Conservation (phyloP, 306 rosid species). For the Quercus berberidifolia region DNA sequence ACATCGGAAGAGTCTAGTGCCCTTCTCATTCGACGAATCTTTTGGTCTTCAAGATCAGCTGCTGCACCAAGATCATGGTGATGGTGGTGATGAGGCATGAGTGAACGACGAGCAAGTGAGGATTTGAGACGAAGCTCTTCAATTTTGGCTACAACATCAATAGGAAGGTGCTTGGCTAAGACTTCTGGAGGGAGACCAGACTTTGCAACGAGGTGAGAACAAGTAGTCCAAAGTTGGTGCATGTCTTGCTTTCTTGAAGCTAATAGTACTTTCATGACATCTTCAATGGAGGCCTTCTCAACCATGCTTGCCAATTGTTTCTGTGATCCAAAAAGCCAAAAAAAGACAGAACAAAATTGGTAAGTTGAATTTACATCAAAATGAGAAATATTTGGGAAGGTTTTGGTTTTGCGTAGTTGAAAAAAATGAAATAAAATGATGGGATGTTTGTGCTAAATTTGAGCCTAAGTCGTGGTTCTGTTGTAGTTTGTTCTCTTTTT, state of each 20-base stretch:
- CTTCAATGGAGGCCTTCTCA: slow-evolving; percentile 93
- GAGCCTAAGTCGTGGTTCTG: slow-evolving; percentile 4
- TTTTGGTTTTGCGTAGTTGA: not conserved
- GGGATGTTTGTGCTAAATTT: slow-evolving; percentile 26
- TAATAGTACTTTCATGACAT: slow-evolving; percentile 88
- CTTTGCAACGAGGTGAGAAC: slow-evolving; percentile 89
- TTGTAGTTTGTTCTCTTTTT: slow-evolving; percentile 28
- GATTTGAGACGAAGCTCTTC: slow-evolving; percentile 94
- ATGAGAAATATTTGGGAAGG: not conserved
- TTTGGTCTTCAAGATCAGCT: slow-evolving; percentile 87
- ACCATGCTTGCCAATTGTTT: slow-evolving; percentile 98
- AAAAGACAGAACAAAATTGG: not conserved
- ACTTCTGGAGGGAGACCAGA: slow-evolving; percentile 92
- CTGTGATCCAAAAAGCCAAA: slow-evolving; percentile 29
- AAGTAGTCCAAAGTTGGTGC: slow-evolving; percentile 95
- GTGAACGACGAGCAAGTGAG: slow-evolving; percentile 65
- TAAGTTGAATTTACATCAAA: not conserved
- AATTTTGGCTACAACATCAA: slow-evolving; percentile 78
- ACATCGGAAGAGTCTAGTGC: slow-evolving; percentile 95
- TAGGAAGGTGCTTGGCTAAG: slow-evolving; percentile 84
- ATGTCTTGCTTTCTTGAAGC: slow-evolving; percentile 97
- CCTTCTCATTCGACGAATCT: slow-evolving; percentile 81
- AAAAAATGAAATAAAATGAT: slow-evolving; percentile 12
- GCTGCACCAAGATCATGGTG: slow-evolving; percentile 53
- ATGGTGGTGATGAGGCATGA: slow-evolving; percentile 49